Evolutionary conservation across 495 filamentous ascomycete genomes (phyloP).

Genomic region (Tuber calosporum): DNA sequence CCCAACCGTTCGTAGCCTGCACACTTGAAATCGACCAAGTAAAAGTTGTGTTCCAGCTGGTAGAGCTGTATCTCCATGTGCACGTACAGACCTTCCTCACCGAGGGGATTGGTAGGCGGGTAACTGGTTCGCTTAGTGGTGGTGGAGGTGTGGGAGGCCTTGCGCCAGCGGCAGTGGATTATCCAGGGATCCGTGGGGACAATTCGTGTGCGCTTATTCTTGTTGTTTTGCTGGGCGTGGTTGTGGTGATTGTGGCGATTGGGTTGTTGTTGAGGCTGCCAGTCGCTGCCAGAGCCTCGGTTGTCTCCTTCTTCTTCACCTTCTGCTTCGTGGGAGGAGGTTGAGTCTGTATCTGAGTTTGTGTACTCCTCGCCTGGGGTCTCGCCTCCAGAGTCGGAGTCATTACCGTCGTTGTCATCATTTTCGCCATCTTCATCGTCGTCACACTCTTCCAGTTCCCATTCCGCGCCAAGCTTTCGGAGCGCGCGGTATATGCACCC

Average conservation of each 20-base stretch:
- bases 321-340: neutral
- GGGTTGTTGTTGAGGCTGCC: slow-evolving; percentile 17
- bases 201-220: slow-evolving; percentile 4
- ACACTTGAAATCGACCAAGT: slow-evolving; percentile 97
- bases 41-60: slow-evolving; percentile 84
- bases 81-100: slow-evolving; percentile 60
- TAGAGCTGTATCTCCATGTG: slow-evolving; percentile 96
- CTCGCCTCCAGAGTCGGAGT: slow-evolving; percentile 41
- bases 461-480: slow-evolving; percentile 74
- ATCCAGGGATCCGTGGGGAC: slow-evolving; percentile 93
- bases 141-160: slow-evolving; percentile 41
- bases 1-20: slow-evolving; percentile 84
- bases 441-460: slow-evolving; percentile 53
- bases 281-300: slow-evolving; percentile 8
- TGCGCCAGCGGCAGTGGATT: slow-evolving; percentile 71
- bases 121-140: slow-evolving; percentile 43
- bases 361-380: slow-evolving; percentile 27
- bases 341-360: slow-evolving; percentile 8
- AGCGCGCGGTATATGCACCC: slow-evolving; percentile 89
- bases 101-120: slow-evolving; percentile 41
- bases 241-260: neutral
- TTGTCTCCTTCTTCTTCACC: neutral
- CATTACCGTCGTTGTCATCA: slow-evolving; percentile 32
- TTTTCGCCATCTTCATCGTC: slow-evolving; percentile 33
- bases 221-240: neutral